Conservation (phyloP, 1,284 basidiomycete genomes). For the Phylloboletellus chloephorus region DNA sequence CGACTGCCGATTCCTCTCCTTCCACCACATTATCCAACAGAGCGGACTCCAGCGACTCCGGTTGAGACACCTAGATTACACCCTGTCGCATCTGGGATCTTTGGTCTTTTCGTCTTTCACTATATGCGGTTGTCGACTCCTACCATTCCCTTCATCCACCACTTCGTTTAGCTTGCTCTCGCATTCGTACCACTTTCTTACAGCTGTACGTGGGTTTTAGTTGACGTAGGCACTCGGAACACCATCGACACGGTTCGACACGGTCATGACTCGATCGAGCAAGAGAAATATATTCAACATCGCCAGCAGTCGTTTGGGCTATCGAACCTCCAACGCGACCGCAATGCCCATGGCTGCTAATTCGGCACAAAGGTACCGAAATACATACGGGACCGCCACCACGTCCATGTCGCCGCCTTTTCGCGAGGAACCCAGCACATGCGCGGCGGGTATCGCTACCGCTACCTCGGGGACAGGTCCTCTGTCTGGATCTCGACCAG, state of each 20-base stretch:
- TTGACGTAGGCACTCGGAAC: constrained; percentile 15
- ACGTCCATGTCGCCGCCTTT: constrained; percentile 85
- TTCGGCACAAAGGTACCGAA: constrained; percentile 83
- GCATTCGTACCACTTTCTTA: constrained; percentile 14
- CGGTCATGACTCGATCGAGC: constrained; percentile 3
- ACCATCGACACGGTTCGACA: constrained; percentile 1
- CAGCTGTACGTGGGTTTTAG: constrained; percentile 14
- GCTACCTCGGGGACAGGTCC: constrained; percentile 45
- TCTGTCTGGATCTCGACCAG: constrained; percentile 40
- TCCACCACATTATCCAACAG: constrained; percentile 1
- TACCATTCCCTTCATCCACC: constrained; percentile 16
- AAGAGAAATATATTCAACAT: neutral
- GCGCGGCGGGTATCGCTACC: constrained; percentile 58
- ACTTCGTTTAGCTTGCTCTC: constrained; percentile 12
- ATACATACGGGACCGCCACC: constrained; percentile 94
- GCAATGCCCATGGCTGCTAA: constrained; percentile 82
- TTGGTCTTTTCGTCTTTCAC: constrained; percentile 3
- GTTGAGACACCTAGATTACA: constrained; percentile 14
- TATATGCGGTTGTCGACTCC: constrained; percentile 14
- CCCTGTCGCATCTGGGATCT: constrained; percentile 1
- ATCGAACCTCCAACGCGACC: constrained; percentile 64
- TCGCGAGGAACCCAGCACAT: constrained; percentile 53
- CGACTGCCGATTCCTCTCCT: neutral
- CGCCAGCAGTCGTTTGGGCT: constrained; percentile 27
- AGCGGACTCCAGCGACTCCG: constrained; percentile 6